phyloP scores from a whole-genome alignment of 202 grass and related monocot genomes.

The Zoysia matrella region DNA sequence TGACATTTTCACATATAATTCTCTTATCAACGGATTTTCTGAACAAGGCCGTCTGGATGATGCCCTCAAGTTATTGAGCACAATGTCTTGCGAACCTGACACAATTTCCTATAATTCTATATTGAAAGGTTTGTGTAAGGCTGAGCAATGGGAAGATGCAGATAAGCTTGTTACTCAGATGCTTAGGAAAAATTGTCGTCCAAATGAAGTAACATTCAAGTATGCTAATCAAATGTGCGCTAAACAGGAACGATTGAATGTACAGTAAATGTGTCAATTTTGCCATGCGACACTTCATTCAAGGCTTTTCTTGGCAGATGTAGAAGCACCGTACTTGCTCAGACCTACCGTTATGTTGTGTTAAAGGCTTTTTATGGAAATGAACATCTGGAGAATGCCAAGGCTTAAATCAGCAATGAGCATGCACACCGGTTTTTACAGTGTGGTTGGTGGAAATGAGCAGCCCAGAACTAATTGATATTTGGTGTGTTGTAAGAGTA shows the following conservation, averaged over 20 bases:
- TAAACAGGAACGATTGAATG: constrained; percentile 39
- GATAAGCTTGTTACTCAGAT: constrained; percentile 50
- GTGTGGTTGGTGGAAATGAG: not conserved
- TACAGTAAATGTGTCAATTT: not conserved
- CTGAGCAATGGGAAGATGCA: constrained; percentile 51
- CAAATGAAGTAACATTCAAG: constrained; percentile 70
- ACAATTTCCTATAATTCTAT: constrained; percentile 55
- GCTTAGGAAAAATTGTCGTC: constrained; percentile 54
- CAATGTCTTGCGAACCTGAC: constrained; percentile 55
- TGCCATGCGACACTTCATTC: constrained; percentile 6
- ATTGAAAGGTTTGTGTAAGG: constrained; percentile 60
- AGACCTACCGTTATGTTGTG: not conserved
- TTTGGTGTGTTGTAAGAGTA: not conserved
- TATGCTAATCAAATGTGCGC: constrained; percentile 53
- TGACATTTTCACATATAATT: constrained; percentile 63
- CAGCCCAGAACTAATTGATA: not conserved
- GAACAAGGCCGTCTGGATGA: constrained; percentile 49
- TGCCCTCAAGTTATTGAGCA: constrained; percentile 43
- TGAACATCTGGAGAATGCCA: constrained; percentile 21
- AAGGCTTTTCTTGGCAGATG: not conserved
- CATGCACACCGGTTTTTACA: not conserved
- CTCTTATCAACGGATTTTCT: constrained; percentile 59
- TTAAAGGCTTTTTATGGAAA: not conserved
- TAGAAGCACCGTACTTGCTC: not conserved
- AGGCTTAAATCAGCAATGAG: not conserved